Evolutionary conservation across 306 rosid species (phyloP), one percentile per base, ranked within the genome.

Genomic region (Acacia crassicarpa): DNA sequence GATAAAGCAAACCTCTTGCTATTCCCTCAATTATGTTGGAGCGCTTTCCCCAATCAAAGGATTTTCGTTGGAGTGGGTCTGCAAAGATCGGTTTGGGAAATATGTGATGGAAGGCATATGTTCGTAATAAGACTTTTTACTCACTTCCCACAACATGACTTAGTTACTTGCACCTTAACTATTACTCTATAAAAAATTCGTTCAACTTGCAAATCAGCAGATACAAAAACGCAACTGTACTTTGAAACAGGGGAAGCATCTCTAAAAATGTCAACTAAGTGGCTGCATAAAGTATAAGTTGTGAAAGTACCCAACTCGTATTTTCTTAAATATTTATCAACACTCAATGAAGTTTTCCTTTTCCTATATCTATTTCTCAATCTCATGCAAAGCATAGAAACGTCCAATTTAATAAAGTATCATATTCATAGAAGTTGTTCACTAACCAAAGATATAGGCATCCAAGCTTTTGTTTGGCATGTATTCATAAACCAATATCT

Each of bases 401-500:
- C 63, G 9, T 58, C 30, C 13, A n/a, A 56, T 56, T 20, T 20
- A n/a, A 8, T n/a, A 56, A n/a, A 23, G 5, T 10, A 43, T n/a
- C 33, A 41, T 70, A 41, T 35, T 17, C 41, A 46, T 45, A 70
- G 19, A 56, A 56, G 14, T 9, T 44, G 4, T 22, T 13, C 13
- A 75, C 81, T 69, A 32, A 77, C 81, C 78, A 13, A 82, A 82
- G 11, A 82, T 62, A 19, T 68, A 76, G 32, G 85, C 72, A 59
- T 82, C 68, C 59, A 62, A 77, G 25, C 82, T 83, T 46, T 38
- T 35, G 67, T 77, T 77, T 59, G 77, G 71, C 84, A 82, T 17
- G 46, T 81, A 75, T 17, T 81, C 84, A 66, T 81, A 81, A 2
- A 81, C 56, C 20, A 81, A 48, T 68, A 81, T 81, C 76, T 44